Evolutionary conservation across 371 early-diverging fungal species (phyloP), one percentile per base, ranked within the genome.

Genomic region (Mortierella sp.): DNA sequence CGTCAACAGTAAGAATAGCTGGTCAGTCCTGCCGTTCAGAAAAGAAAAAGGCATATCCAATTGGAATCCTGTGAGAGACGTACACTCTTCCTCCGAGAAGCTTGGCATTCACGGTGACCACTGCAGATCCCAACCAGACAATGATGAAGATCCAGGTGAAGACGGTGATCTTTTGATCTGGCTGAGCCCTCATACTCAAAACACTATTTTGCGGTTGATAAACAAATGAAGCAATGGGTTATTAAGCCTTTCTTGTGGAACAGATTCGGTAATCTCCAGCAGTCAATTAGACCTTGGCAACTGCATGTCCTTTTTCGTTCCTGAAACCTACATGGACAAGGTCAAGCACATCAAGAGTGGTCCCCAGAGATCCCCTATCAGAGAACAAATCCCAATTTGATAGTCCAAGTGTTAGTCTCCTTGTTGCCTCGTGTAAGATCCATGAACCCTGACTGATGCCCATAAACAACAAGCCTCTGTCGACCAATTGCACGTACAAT

Each of bases 281-380:
- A 24, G 43, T 3, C 24, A 67, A 40, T 0, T 24, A 10, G 43
- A 67, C 21, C 40, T 40, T 37, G 8, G 10, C 24, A 10, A 5
- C 9, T 2, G 21, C 19, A 67, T 3, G 11, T 54, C n/a, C 10
- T 5, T 37, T 14, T 34, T 5, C 37, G 67, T 24, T 67, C 67
- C 24, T 67, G 67, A 40, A 34, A 37, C 92, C 72, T 91, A 95
- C 95, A 96, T 92, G 6, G 98, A 96, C 71, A 98, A 89, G 19
- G 93, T 90, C 64, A 98, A 89, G 79, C 98, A 98, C 79, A 98
- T 91, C 71, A 98, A 89, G 69, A 98, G 90, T 28, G 98, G 98
- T 6, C 98, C 98, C 98, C 98, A 98, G 40, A 97, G 89, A 89
- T 98, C 98, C 97, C 97, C 96, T 96, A 83, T 43, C 0, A 34